Evolutionary conservation across 1,139 yeast genomes (phyloP).

Genomic region (Debaryomyces nepalensis): DNA sequence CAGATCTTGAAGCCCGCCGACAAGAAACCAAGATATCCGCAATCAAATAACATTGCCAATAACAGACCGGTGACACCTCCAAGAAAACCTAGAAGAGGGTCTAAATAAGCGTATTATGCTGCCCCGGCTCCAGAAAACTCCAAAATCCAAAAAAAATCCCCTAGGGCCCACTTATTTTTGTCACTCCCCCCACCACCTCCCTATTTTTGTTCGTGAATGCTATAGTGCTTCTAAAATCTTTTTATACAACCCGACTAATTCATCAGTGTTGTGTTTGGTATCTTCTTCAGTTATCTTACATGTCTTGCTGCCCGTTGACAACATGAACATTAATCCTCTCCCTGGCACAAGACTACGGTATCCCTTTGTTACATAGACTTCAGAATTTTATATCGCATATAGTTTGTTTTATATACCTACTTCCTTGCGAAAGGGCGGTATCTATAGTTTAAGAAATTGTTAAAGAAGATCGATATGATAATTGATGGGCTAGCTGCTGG

Average conservation of each 20-base stretch:
- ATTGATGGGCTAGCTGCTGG: too few species aligned
- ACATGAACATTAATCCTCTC: conserved; percentile 5
- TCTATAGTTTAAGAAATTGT: conserved; percentile 14
- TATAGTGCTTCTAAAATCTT: conserved; percentile 4
- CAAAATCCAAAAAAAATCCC: conserved; percentile 8
- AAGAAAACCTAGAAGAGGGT: conserved; percentile 69
- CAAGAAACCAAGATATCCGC: conserved; percentile 70
- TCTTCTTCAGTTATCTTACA: conserved; percentile 2
- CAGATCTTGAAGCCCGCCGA: conserved; percentile 98
- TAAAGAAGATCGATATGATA: conserved; percentile 8
- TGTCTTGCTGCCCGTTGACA: conserved; percentile 2
- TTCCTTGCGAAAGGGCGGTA: conserved; percentile 4
- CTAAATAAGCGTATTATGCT: conserved; percentile 40
- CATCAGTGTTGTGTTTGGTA: conserved; percentile 5
- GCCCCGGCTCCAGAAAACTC: conserved; percentile 1
- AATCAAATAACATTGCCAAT: conserved; percentile 55
- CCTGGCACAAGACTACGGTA: conserved; percentile 1
- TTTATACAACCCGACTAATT: conserved; percentile 6
- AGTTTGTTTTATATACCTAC: conserved; percentile 11
- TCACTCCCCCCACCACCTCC: background rate
- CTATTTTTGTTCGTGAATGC: conserved; percentile 9
- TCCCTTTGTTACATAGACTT: conserved; percentile 12
- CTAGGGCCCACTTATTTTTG: conserved; percentile 4
- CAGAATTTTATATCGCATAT: conserved; percentile 14
- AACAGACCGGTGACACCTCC: conserved; percentile 68